Evolutionary conservation across 352 stramenopile species (phyloP).

Genomic region (Globisporangium middletonii): DNA sequence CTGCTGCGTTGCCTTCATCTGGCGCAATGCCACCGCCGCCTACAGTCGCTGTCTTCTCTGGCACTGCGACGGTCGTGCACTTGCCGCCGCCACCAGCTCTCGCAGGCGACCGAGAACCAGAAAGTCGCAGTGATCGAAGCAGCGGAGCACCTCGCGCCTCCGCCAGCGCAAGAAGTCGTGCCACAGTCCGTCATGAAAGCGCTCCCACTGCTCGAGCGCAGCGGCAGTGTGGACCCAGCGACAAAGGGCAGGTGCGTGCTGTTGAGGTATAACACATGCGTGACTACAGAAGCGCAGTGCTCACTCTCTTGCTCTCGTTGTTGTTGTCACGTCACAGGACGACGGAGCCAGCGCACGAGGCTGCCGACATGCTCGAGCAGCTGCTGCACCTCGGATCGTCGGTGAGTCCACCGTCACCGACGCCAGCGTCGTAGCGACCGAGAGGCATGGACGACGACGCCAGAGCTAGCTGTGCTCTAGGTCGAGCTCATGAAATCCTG

Average conservation of each 20-base stretch:
- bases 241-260: conserved; percentile 1
- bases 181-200: background rate
- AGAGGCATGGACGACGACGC: too few species aligned
- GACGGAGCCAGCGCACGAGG: background rate
- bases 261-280: background rate
- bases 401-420: background rate
- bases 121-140: conserved; percentile 25
- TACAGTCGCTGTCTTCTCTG: conserved; percentile 15
- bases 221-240: background rate
- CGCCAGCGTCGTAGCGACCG: conserved; percentile 2
- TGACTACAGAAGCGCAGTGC: background rate
- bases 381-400: conserved; percentile 5
- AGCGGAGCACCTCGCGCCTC: conserved; percentile 20
- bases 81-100: conserved; percentile 4
- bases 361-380: conserved; percentile 12
- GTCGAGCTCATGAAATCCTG: too few species aligned
- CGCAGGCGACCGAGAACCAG: conserved; percentile 2
- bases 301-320: background rate
- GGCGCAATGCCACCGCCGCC: conserved; percentile 7
- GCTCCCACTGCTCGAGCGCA: background rate
- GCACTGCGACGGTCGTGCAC: conserved; percentile 2
- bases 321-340: background rate
- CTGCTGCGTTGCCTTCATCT: background rate
- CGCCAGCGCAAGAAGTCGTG: background rate
- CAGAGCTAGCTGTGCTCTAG: too few species aligned